Percentiles rank a stretch among this genome's conserved stretches.
phyloP scores from a whole-genome alignment of 352 stramenopile genomes.

The Thraustochytrium sp. region DNA sequence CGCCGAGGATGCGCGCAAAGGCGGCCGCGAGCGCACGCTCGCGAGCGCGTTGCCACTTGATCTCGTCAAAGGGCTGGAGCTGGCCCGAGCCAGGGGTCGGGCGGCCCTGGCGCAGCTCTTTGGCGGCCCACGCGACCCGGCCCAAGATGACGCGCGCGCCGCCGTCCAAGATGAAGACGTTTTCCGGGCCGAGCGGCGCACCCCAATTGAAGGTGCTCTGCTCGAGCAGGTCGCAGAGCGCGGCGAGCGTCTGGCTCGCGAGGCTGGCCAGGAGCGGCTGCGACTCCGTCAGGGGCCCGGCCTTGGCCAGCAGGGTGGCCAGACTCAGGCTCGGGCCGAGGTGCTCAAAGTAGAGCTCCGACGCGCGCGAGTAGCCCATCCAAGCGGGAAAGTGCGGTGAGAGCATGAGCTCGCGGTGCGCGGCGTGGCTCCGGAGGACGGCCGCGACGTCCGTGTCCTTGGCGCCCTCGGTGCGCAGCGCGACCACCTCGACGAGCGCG shows the following conservation, averaged over 20 bases:
- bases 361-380: slow-evolving; percentile 18
- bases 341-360: slow-evolving; percentile 32
- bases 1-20: neutral
- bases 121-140: neutral
- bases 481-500: neutral
- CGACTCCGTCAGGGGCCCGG: neutral
- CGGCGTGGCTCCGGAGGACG: neutral
- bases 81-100: neutral
- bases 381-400: slow-evolving; percentile 11
- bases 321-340: neutral
- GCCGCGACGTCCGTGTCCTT: neutral
- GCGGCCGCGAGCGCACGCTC: neutral
- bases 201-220: neutral
- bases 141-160: neutral
- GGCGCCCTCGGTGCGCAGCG: neutral
- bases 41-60: neutral
- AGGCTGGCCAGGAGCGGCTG: neutral
- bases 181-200: neutral
- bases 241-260: neutral
- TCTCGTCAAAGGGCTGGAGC: neutral
- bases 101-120: neutral
- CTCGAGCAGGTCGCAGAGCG: neutral
- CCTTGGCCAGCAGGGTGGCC: neutral
- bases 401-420: slow-evolving; percentile 9
- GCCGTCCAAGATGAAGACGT: neutral